Conservation (phyloP, 345 rosid species). For the Pugionium cornutum region DNA sequence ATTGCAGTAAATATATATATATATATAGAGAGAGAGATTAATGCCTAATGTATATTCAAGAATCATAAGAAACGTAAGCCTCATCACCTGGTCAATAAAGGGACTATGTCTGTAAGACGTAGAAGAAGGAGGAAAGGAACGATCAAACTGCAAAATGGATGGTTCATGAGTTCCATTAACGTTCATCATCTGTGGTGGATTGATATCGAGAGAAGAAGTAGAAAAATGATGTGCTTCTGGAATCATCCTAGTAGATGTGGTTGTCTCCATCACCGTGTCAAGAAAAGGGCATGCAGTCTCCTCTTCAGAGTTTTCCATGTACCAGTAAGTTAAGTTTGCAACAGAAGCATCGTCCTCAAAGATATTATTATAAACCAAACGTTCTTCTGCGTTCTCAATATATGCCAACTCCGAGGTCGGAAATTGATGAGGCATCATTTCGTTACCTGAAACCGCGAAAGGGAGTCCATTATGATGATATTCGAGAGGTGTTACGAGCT, state of each 20-base stretch:
- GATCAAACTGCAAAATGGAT: neutral
- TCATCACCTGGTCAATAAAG: conserved; percentile 22
- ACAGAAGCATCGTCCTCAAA: neutral
- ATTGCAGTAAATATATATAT: neutral
- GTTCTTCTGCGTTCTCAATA: neutral
- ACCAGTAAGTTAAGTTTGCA: neutral
- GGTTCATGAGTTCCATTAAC: neutral
- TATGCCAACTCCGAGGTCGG: neutral
- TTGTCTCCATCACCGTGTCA: conserved; percentile 3
- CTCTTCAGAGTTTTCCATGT: neutral
- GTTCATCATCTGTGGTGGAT: neutral
- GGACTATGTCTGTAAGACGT: neutral
- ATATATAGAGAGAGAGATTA: too few relatives aligned
- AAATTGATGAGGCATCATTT: conserved; percentile 21
- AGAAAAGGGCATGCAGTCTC: neutral
- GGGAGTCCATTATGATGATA: conserved; percentile 5
- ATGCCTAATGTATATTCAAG: neutral
- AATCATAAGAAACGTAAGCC: neutral
- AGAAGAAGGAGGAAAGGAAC: neutral
- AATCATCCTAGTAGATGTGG: neutral
- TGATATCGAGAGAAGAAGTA: neutral
- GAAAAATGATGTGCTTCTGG: neutral
- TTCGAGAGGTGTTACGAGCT: neutral
- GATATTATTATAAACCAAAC: neutral
- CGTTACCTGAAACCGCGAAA: neutral